phyloP scores from a whole-genome alignment of 116 monocot species.

The Zostera marina region DNA sequence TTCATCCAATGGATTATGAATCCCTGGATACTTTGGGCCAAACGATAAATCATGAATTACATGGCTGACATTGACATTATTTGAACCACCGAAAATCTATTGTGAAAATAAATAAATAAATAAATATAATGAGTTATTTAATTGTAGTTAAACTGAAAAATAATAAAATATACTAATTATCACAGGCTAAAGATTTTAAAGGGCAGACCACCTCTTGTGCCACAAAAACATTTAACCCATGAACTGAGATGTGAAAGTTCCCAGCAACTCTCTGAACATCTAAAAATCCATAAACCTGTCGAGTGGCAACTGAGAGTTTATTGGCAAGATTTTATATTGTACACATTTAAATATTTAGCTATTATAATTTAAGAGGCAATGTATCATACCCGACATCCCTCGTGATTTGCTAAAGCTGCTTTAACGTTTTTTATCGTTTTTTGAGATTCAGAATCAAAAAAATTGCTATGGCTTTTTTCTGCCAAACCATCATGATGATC shows the following conservation, averaged over 20 bases:
- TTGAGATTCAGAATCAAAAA: conserved; percentile 44
- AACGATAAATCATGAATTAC: conserved; percentile 87
- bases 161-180: no score
- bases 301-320: neutral
- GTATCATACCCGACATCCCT: conserved; percentile 75
- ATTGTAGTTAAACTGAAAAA: no score
- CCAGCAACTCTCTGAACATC: conserved; percentile 99
- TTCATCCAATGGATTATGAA: conserved; percentile 92
- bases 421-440: conserved; percentile 76
- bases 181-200: neutral
- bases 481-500: conserved; percentile 12
- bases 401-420: conserved; percentile 50
- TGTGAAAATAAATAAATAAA: neutral
- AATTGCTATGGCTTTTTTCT: conserved; percentile 29
- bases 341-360: neutral
- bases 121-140: no score
- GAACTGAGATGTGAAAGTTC: conserved; percentile 91
- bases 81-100: conserved; percentile 68
- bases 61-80: conserved; percentile 89
- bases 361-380: neutral
- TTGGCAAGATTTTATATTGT: conserved; percentile 3
- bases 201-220: conserved; percentile 74
- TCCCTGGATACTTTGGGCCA: conserved; percentile 88
- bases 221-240: conserved; percentile 91
- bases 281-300: conserved; percentile 85